Evolutionary conservation across 371 early-diverging fungal species (phyloP).

Genomic region (Mucor circinelloides): DNA sequence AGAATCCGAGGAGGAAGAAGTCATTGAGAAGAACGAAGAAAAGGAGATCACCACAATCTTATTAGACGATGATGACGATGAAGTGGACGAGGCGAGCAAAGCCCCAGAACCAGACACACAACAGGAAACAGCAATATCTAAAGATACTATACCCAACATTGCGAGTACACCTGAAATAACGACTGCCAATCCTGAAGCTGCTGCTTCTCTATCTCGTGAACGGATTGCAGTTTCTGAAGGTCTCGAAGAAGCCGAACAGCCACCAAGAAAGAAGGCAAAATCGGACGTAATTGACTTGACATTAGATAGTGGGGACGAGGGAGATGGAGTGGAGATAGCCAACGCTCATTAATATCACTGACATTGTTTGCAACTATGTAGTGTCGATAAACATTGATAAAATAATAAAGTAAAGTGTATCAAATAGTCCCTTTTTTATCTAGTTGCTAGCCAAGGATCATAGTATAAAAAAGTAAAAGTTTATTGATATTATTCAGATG

Average conservation of each 20-base stretch:
- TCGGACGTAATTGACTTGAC: slow-evolving; percentile 67
- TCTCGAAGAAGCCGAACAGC: slow-evolving; percentile 13
- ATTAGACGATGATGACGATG: slow-evolving; percentile 20
- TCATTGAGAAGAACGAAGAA: neutral
- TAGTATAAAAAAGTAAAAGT: neutral
- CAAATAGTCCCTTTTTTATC: too few relatives aligned
- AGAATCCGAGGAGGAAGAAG: slow-evolving; percentile 19
- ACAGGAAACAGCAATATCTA: neutral
- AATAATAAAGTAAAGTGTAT: neutral
- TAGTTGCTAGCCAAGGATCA: too few relatives aligned
- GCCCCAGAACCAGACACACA: neutral
- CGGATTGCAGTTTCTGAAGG: neutral
- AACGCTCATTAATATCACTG: neutral
- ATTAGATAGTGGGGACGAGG: slow-evolving; percentile 40
- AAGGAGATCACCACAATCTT: slow-evolving; percentile 6
- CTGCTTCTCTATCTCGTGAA: neutral
- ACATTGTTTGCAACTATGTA: too few relatives aligned
- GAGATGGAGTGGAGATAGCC: neutral
- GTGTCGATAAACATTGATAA: too few relatives aligned
- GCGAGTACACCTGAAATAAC: neutral
- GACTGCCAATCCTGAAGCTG: neutral
- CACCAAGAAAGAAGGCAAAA: slow-evolving; percentile 2
- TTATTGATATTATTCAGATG: slow-evolving; percentile 18
- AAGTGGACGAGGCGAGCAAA: neutral
- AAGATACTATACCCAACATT: neutral